phyloP scores from a whole-genome alignment of 2,329 filamentous ascomycete species.

The Lachnellula occidentalis region DNA sequence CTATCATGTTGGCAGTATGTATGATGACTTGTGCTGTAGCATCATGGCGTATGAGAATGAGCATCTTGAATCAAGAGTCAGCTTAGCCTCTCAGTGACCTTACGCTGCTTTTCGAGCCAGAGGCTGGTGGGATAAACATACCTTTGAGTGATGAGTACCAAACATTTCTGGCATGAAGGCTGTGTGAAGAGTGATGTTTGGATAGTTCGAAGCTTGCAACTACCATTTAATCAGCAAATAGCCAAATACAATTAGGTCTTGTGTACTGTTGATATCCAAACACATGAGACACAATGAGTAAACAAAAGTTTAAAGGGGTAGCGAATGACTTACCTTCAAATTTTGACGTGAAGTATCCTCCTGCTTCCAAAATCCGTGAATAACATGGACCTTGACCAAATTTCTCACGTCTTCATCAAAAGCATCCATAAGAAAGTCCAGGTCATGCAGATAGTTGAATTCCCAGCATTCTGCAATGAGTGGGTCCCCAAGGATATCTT shows the following conservation, averaged over 20 bases:
- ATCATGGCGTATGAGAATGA: constrained; percentile 75
- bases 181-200: constrained; percentile 64
- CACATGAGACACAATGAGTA: background rate
- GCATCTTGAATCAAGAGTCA: constrained; percentile 60
- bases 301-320: background rate
- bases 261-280: too few species aligned
- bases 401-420: constrained; percentile 50
- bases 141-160: constrained; percentile 66
- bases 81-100: background rate
- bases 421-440: constrained; percentile 53
- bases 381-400: constrained; percentile 49
- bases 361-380: constrained; percentile 62
- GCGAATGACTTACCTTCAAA: constrained; percentile 37
- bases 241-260: too few species aligned
- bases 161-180: constrained; percentile 80
- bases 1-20: constrained; percentile 89
- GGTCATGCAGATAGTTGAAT: constrained; percentile 50
- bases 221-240: constrained; percentile 36
- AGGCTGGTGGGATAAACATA: constrained; percentile 8
- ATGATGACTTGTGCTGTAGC: constrained; percentile 73
- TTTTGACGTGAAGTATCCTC: constrained; percentile 50
- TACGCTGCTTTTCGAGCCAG: background rate
- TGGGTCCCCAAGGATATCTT: constrained; percentile 55
- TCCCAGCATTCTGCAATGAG: constrained; percentile 51
- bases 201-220: constrained; percentile 55